A percentile compares a stretch with the other conserved stretches of the same genome.
Evolutionary conservation across 176 grass and related monocot species (phyloP).

Genomic region (Avena eriantha): DNA sequence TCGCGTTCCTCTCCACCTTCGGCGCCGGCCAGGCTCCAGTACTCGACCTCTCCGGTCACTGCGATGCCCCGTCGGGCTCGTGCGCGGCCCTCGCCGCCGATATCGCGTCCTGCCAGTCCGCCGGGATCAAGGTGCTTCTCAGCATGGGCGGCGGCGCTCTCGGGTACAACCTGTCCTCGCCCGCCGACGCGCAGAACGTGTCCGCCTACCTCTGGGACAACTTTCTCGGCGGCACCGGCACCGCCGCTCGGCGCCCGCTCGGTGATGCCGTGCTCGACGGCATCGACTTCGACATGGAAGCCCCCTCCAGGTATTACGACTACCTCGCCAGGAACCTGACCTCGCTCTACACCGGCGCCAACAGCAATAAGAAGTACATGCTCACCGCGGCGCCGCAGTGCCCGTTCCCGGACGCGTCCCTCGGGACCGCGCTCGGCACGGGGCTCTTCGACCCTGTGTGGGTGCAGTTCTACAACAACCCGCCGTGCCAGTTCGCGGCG

Average conservation of each 20-base stretch:
- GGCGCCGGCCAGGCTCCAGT: slow-evolving; percentile 51
- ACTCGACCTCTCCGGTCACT: slow-evolving; percentile 64
- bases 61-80: slow-evolving; percentile 19
- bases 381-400: slow-evolving; percentile 63
- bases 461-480: slow-evolving; percentile 95
- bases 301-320: slow-evolving; percentile 23
- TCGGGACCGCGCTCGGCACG: slow-evolving; percentile 38
- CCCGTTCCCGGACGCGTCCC: slow-evolving; percentile 52
- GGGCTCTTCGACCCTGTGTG: slow-evolving; percentile 85
- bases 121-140: slow-evolving; percentile 64
- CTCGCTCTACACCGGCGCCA: slow-evolving; percentile 40
- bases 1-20: slow-evolving; percentile 67
- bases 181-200: slow-evolving; percentile 42
- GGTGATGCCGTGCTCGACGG: slow-evolving; percentile 67
- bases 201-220: slow-evolving; percentile 71
- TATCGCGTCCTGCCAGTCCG: slow-evolving; percentile 60
- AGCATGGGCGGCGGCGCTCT: slow-evolving; percentile 55
- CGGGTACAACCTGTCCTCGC: slow-evolving; percentile 48
- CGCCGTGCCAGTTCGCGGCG: slow-evolving; percentile 54
- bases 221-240: slow-evolving; percentile 51
- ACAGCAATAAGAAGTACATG: slow-evolving; percentile 31
- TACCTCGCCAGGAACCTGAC: slow-evolving; percentile 47
- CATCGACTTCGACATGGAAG: slow-evolving; percentile 74
- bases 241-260: slow-evolving; percentile 36
- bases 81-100: slow-evolving; percentile 56